Evolutionary conservation across 768 basidiomycete species (phyloP), one percentile per base, ranked within the genome.

Genomic region (Russula olivacea): DNA sequence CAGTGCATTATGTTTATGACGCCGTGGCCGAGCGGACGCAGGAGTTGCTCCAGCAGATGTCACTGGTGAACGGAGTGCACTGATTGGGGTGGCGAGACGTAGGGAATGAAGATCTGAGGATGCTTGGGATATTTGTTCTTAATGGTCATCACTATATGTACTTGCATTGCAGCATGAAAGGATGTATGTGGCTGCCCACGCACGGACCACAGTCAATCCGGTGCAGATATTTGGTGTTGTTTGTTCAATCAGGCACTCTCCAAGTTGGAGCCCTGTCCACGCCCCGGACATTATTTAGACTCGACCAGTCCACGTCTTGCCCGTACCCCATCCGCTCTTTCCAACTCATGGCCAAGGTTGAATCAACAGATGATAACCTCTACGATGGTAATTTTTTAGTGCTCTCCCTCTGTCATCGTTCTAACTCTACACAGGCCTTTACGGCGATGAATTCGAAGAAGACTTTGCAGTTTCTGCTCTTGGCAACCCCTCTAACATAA

Each of bases 1-100:
- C 84, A 3, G 79, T 84, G 28, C 81, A 81, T 15, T 94, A 88
- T 74, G 91, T 89, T n/a, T 97, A 97, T 72, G 93, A 97, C 71
- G 93, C 93, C 0, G 91, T 87, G 6, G 91, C 91, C 28, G 93
- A 96, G 72, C 82, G 89, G 65, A 83, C 84, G 57, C 77, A 81
- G 67, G 79, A 85, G 75, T 77, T 83, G 61, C 76, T 88, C 58
- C 74, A 72, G 28, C 68, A 72, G 48, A 67, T 67, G 19, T 59
- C 71, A 9, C 61, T 71, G n/a, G 69, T 71, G 11, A 72, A 68
- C 32, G 69, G 71, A 3, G 74, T 73, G 50, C 69, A 72, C 61
- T 73, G 63, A 59, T 58, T 14, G 52, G 45, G 49, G 36, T 8
- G 1, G 45, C 21, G n/a, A 36, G 41, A 17, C 12, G 9, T n/a